A percentile compares a stretch with the other conserved stretches of the same genome.
Conservation (phyloP, 768 basidiomycete genomes). For the Mycena galericulata region DNA sequence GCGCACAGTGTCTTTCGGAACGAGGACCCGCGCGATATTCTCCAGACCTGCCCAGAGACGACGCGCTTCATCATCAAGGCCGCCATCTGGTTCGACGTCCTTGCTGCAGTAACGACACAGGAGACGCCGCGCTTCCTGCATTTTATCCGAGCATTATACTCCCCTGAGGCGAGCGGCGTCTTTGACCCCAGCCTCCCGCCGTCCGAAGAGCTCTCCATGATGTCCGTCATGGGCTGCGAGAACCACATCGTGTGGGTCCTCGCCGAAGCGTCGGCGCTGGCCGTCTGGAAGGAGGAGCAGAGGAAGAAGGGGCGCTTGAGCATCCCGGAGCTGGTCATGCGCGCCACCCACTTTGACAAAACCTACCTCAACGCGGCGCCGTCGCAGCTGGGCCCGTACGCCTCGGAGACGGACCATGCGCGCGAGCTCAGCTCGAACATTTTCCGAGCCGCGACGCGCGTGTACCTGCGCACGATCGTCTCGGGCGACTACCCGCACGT, state of each 20-base stretch:
- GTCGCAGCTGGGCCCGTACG: not conserved
- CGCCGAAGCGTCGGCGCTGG: slow-evolving; percentile 76
- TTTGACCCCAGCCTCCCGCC: slow-evolving; percentile 41
- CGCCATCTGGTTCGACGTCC: slow-evolving; percentile 89
- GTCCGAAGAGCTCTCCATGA: slow-evolving; percentile 70
- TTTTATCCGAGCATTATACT: slow-evolving; percentile 69
- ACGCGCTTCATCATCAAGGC: slow-evolving; percentile 84
- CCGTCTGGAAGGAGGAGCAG: slow-evolving; percentile 71
- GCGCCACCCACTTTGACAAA: slow-evolving; percentile 36
- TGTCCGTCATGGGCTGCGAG: slow-evolving; percentile 87
- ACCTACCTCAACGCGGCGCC: slow-evolving; percentile 12
- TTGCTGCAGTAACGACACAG: slow-evolving; percentile 80
- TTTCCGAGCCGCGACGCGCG: slow-evolving; percentile 79
- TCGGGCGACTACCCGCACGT: slow-evolving; percentile 79
- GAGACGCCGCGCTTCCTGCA: slow-evolving; percentile 66
- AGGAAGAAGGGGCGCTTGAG: slow-evolving; percentile 60
- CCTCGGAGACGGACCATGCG: slow-evolving; percentile 44
- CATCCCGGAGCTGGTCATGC: slow-evolving; percentile 66
- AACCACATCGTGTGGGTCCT: slow-evolving; percentile 84
- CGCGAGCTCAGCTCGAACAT: slow-evolving; percentile 65
- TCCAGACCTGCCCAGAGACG: slow-evolving; percentile 60
- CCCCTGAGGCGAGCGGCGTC: slow-evolving; percentile 56
- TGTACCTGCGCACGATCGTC: slow-evolving; percentile 83
- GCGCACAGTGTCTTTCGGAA: slow-evolving; percentile 61
- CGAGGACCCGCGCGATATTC: slow-evolving; percentile 56